These are phyloP conservation scores for Escovopsis sp. DNA, from an alignment of 2,329 filamentous ascomycete species.

Conservation along the genomic window DNA sequence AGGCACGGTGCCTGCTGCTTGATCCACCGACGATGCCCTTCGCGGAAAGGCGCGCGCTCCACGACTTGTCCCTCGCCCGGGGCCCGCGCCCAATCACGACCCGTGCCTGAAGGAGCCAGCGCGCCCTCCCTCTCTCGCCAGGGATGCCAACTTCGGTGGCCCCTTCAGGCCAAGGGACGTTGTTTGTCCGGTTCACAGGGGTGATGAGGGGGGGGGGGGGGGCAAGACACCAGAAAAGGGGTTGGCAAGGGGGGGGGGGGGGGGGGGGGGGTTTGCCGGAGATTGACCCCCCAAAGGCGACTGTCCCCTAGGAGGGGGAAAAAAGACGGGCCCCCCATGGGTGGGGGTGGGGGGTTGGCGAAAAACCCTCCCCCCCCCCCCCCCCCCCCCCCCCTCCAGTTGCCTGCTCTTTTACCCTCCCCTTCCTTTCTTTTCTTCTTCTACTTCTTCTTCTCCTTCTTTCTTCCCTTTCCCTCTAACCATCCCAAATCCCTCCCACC, in stretches of 20 bases:
- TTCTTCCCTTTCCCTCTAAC: too few species aligned
- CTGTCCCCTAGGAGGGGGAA: too few species aligned
- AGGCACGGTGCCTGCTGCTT: too few species aligned
- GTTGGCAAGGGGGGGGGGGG: too few species aligned
- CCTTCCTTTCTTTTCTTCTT: too few species aligned
- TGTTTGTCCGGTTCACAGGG: neutral
- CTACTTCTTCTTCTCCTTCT: neutral
- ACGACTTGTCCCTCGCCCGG: constrained; percentile 3
- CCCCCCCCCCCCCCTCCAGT: neutral
- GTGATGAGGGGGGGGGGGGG: too few species aligned
- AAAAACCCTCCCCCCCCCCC: constrained; percentile 2
- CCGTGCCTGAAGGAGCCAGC: constrained; percentile 8
- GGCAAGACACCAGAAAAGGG: too few species aligned
- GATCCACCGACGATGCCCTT: constrained; percentile 6
- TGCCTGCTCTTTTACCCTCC: neutral
- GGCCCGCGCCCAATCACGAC: constrained; percentile 8
- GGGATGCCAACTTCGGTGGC: too few species aligned
- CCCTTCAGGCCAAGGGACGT: neutral
- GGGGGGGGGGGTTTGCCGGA: too few species aligned
- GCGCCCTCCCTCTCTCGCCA: constrained; percentile 2
- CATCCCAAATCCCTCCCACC: too few species aligned
- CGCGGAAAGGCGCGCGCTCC: constrained; percentile 6
- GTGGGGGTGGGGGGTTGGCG: neutral
- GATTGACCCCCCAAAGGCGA: too few species aligned
- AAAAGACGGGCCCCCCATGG: too few species aligned